These are phyloP conservation scores for Leishmania tropica DNA, from an alignment of 208 protist genomes.

Conservation along the genomic window DNA sequence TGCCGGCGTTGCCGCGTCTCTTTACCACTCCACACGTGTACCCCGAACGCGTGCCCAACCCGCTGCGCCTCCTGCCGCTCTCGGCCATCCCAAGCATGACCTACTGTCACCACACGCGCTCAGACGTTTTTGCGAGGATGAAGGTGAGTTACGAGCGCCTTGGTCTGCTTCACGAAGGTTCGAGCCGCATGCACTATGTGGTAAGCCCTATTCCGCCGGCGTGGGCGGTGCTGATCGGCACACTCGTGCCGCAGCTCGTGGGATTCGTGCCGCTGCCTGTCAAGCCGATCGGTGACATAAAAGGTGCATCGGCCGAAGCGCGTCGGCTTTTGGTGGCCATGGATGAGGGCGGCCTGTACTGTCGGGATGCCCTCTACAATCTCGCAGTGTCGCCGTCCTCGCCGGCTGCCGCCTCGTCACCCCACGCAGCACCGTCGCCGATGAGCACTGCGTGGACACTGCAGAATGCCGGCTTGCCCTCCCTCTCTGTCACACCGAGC, in stretches of 20 bases:
- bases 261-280: neutral
- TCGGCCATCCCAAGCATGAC: conserved; percentile 42
- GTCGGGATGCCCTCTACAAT: conserved; percentile 54
- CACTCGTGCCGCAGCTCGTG: conserved; percentile 25
- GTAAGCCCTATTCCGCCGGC: conserved; percentile 10
- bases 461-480: conserved; percentile 8
- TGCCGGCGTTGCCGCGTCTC: conserved; percentile 51
- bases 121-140: conserved; percentile 57
- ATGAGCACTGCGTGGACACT: conserved; percentile 9
- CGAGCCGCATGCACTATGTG: conserved; percentile 18
- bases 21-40: conserved; percentile 24
- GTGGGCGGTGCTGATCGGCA: conserved; percentile 18
- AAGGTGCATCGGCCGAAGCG: conserved; percentile 1
- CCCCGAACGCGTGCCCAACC: conserved; percentile 39
- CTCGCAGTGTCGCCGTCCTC: conserved; percentile 18
- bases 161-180: conserved; percentile 35
- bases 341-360: conserved; percentile 46
- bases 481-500: conserved; percentile 4
- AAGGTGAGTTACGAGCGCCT: conserved; percentile 51
- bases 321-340: conserved; percentile 19
- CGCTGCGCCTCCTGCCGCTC: conserved; percentile 38
- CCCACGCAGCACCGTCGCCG: neutral
- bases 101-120: conserved; percentile 40
- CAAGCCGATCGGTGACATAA: neutral
- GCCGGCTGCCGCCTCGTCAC: neutral